A percentile compares a stretch with the other conserved stretches of the same genome.
phyloP scores from a whole-genome alignment of 768 basidiomycete species.

The Phaeotremella skinneri region DNA sequence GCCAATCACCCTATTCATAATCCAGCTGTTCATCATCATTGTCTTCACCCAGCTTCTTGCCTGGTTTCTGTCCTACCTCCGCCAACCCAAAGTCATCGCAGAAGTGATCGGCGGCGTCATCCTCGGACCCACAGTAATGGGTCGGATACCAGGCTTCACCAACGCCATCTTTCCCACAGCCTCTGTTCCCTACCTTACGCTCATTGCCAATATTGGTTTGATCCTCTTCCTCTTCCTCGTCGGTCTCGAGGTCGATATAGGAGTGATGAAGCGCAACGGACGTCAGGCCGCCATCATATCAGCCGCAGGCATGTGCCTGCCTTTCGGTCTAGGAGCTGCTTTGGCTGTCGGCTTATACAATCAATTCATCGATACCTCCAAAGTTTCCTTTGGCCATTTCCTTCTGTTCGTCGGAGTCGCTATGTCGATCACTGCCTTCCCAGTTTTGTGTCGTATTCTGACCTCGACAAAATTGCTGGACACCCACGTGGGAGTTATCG shows the following conservation, averaged over 20 bases:
- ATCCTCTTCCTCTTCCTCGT: constrained; percentile 67
- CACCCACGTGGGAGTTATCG: constrained; percentile 78
- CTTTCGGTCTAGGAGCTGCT: constrained; percentile 76
- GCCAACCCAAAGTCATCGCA: constrained; percentile 88
- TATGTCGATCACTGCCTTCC: constrained; percentile 67
- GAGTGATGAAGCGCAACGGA: constrained; percentile 65
- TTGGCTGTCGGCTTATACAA: constrained; percentile 71
- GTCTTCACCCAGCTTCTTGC: constrained; percentile 71
- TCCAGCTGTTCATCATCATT: constrained; percentile 70
- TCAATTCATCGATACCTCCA: constrained; percentile 59
- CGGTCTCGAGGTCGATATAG: constrained; percentile 77
- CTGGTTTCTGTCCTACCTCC: constrained; percentile 64
- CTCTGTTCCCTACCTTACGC: constrained; percentile 64
- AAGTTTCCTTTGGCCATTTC: constrained; percentile 73
- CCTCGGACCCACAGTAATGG: constrained; percentile 73
- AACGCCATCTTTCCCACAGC: constrained; percentile 73
- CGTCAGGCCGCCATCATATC: constrained; percentile 63
- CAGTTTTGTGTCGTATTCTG: constrained; percentile 60
- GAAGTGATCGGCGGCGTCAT: constrained; percentile 89
- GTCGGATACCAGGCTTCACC: constrained; percentile 76
- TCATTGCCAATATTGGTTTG: constrained; percentile 69
- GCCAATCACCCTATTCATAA: constrained; percentile 51
- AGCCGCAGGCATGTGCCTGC: constrained; percentile 66
- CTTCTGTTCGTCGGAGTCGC: constrained; percentile 81
- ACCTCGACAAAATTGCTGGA: constrained; percentile 77